Percentiles rank a stretch among this genome's conserved stretches.
These are phyloP conservation scores for Chondrostereum purpureum DNA, from an alignment of 1,284 basidiomycete genomes.

Conservation along the genomic window DNA sequence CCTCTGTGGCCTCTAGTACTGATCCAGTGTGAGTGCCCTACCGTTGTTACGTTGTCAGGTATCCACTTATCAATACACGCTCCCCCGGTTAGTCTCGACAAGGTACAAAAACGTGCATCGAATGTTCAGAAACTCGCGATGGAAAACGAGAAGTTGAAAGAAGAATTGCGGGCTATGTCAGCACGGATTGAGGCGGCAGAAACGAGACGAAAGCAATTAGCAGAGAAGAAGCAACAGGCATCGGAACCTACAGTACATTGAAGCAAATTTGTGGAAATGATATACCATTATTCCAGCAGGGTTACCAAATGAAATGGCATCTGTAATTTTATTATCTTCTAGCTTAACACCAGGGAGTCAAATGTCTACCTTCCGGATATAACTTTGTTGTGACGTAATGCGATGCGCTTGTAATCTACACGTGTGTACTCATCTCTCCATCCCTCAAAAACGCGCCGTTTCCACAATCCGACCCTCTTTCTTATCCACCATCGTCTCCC, in stretches of 20 bases:
- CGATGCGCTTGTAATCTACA: neutral
- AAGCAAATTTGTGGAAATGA: neutral
- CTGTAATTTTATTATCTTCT: too few relatives aligned
- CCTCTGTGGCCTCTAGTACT: constrained; percentile 1
- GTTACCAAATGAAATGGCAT: neutral
- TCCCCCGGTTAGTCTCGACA: constrained; percentile 38
- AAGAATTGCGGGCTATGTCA: constrained; percentile 66
- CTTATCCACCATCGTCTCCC: constrained; percentile 2
- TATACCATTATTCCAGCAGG: neutral
- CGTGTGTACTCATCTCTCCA: neutral
- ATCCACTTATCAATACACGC: constrained; percentile 17
- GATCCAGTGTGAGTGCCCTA: too few relatives aligned
- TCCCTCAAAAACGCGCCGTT: too few relatives aligned
- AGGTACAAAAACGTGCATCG: constrained; percentile 67
- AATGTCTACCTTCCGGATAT: too few relatives aligned
- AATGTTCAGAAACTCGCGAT: constrained; percentile 68
- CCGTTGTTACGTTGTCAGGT: constrained; percentile 10
- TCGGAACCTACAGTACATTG: constrained; percentile 24
- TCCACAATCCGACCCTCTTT: too few relatives aligned
- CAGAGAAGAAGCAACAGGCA: constrained; percentile 31
- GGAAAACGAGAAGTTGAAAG: constrained; percentile 73
- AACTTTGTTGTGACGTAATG: neutral
- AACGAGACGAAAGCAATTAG: constrained; percentile 52
- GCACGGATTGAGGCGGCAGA: constrained; percentile 65
- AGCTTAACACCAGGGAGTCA: too few relatives aligned